Percentiles rank a stretch among this genome's conserved stretches.
These are phyloP conservation scores for Pleurotus citrinopileatus DNA, from an alignment of 768 basidiomycete genomes.

Conservation along the genomic window DNA sequence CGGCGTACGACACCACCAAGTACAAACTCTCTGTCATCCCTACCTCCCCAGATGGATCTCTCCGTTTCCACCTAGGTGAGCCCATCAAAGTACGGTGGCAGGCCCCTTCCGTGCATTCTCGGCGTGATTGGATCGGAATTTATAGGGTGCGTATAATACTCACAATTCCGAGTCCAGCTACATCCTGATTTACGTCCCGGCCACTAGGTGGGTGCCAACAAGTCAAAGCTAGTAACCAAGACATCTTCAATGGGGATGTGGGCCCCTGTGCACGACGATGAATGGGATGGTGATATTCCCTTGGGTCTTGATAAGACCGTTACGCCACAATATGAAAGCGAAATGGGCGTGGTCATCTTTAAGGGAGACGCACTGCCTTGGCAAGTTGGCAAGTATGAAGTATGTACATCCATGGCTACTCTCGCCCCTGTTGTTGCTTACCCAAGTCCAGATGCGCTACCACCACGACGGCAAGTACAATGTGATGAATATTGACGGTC, in stretches of 20 bases:
- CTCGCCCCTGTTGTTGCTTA: neutral
- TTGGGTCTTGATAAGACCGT: constrained; percentile 39
- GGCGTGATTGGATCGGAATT: constrained; percentile 95
- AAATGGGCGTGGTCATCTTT: constrained; percentile 71
- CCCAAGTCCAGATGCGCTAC: constrained; percentile 61
- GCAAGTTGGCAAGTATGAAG: constrained; percentile 84
- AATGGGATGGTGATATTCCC: constrained; percentile 89
- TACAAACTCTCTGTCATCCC: constrained; percentile 70
- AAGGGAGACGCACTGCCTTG: constrained; percentile 81
- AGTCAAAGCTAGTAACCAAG: constrained; percentile 77
- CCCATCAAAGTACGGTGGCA: constrained; percentile 85
- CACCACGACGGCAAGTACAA: constrained; percentile 98
- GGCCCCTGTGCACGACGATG: constrained; percentile 87
- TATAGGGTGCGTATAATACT: constrained; percentile 57
- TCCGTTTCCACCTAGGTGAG: constrained; percentile 87
- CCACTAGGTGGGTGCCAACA: constrained; percentile 80
- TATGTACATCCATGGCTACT: constrained; percentile 26
- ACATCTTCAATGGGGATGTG: constrained; percentile 88
- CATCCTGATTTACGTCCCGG: constrained; percentile 7
- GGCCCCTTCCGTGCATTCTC: constrained; percentile 82
- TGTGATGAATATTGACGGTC: constrained; percentile 83
- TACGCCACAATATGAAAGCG: constrained; percentile 37
- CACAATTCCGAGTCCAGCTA: neutral
- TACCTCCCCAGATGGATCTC: constrained; percentile 41
- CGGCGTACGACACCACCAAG: constrained; percentile 73